phyloP scores from a whole-genome alignment of 257 asterid genomes.

The Ehretia macrophylla region DNA sequence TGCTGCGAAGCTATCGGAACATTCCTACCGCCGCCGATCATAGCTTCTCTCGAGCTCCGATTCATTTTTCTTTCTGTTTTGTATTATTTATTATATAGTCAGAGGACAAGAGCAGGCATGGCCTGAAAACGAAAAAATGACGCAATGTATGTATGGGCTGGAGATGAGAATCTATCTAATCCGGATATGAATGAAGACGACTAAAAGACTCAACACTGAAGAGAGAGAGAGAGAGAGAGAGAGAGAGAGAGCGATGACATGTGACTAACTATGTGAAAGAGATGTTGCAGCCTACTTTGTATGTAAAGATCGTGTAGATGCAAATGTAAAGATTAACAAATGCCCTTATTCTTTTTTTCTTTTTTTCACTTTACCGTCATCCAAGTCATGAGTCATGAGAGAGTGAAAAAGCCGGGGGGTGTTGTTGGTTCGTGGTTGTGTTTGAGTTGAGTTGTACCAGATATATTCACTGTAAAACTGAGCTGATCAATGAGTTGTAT shows the following conservation, averaged over 20 bases:
- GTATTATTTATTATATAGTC: background rate
- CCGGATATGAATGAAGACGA: too few species aligned
- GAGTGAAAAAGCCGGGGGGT: too few species aligned
- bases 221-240: background rate
- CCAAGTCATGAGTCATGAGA: too few species aligned
- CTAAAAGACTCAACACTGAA: too few species aligned
- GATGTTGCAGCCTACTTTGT: too few species aligned
- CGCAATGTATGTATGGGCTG: background rate
- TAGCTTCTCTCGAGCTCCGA: constrained; percentile 67
- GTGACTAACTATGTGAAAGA: too few species aligned
- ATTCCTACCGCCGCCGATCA: constrained; percentile 42
- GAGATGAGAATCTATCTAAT: too few species aligned
- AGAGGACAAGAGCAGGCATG: background rate
- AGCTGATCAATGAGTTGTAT: too few species aligned
- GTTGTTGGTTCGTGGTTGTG: too few species aligned
- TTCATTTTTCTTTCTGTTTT: constrained; percentile 46
- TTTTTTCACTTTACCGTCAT: too few species aligned
- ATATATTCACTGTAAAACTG: too few species aligned
- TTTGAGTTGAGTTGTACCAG: too few species aligned
- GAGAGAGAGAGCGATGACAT: background rate
- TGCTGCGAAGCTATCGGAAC: constrained; percentile 35
- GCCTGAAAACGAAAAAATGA: background rate
- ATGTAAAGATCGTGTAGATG: background rate
- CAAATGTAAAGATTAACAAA: background rate
- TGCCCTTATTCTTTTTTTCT: background rate